Conservation (phyloP, 2,329 filamentous ascomycete genomes). For the Colletotrichum sp. region DNA sequence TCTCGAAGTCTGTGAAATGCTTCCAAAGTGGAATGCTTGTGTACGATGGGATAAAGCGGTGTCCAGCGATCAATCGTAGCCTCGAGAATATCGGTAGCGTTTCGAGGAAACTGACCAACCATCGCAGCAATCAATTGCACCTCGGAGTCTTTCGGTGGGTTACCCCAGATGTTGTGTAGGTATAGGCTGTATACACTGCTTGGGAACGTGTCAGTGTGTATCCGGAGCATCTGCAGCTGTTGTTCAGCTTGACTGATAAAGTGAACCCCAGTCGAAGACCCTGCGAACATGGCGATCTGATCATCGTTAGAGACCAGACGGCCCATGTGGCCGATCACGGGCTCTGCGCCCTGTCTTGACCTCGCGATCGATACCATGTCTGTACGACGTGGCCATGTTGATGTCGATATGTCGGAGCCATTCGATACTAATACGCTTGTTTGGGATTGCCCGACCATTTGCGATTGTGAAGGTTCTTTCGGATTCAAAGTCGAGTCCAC, state of each 20-base stretch:
- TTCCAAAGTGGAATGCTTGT: conserved; percentile 23
- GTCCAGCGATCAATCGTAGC: conserved; percentile 22
- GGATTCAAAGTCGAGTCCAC: background rate
- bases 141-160: background rate
- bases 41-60: conserved; percentile 21
- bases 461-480: background rate
- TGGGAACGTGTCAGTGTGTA: conserved; percentile 26
- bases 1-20: background rate
- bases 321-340: conserved; percentile 29
- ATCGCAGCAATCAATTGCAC: conserved; percentile 3
- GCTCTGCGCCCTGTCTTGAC: background rate
- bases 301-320: conserved; percentile 25
- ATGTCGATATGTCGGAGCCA: background rate
- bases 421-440: background rate
- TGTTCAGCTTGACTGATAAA: conserved; percentile 30
- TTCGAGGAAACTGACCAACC: conserved; percentile 13
- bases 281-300: conserved; percentile 26
- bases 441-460: background rate
- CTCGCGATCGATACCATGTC: background rate
- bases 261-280: conserved; percentile 29
- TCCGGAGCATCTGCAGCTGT: conserved; percentile 24
- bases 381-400: background rate
- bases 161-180: conserved; percentile 23
- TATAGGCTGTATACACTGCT: conserved; percentile 26
- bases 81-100: conserved; percentile 20